Percentiles rank a stretch among this genome's conserved stretches.
These are phyloP conservation scores for Populus euphratica DNA, from an alignment of 345 rosid species.

Conservation along the genomic window DNA sequence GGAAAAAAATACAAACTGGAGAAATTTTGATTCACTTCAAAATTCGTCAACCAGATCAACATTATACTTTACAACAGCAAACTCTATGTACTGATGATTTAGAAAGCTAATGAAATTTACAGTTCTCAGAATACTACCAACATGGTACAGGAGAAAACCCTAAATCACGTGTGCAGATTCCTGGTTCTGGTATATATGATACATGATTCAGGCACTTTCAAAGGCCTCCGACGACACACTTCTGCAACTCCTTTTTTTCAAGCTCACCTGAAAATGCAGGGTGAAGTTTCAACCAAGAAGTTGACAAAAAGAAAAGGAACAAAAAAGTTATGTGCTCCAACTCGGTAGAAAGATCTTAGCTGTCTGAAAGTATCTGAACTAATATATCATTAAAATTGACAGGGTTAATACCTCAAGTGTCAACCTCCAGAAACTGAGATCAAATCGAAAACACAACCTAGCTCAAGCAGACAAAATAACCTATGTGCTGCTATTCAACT, in stretches of 20 bases:
- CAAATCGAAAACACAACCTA: too few relatives aligned
- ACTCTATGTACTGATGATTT: background rate
- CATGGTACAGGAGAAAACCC: background rate
- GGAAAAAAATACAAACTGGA: background rate
- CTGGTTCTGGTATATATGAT: background rate
- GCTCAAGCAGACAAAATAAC: too few relatives aligned
- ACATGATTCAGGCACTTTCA: constrained; percentile 13
- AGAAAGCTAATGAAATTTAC: constrained; percentile 1
- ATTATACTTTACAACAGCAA: constrained; percentile 1
- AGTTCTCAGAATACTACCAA: background rate
- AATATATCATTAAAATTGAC: too few relatives aligned
- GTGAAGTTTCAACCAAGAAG: background rate
- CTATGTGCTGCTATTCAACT: too few relatives aligned
- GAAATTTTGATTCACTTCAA: background rate
- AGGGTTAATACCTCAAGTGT: too few relatives aligned
- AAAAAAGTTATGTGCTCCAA: background rate
- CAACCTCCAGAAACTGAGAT: too few relatives aligned
- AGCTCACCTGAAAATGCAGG: constrained; percentile 23
- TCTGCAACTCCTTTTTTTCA: constrained; percentile 19
- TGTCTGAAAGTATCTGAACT: background rate
- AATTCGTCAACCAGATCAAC: constrained; percentile 1
- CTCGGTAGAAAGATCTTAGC: background rate
- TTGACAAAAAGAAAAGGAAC: background rate
- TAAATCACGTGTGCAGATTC: background rate
- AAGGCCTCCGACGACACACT: constrained; percentile 8